A percentile compares a stretch with the other conserved stretches of the same genome.
Evolutionary conservation across 495 filamentous ascomycete genomes (phyloP).

Genomic region (Cryomyces antarcticus): DNA sequence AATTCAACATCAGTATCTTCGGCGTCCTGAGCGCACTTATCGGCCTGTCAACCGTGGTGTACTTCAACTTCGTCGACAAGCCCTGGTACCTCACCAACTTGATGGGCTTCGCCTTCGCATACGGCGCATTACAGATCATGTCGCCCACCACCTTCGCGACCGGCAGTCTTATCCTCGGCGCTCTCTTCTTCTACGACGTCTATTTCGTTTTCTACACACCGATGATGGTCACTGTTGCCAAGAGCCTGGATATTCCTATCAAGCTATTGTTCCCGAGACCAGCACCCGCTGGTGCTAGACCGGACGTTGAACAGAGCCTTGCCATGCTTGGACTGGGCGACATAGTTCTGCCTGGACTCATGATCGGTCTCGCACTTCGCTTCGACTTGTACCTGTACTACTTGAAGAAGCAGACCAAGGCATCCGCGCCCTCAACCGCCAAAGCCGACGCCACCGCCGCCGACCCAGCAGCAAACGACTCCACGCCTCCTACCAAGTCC

Average conservation of each 20-base stretch:
- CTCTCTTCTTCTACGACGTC: slow-evolving; percentile 86
- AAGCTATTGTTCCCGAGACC: slow-evolving; percentile 75
- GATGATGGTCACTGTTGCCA: slow-evolving; percentile 90
- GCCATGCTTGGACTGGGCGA: slow-evolving; percentile 89
- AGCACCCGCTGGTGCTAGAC: slow-evolving; percentile 18
- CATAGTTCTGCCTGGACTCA: slow-evolving; percentile 82
- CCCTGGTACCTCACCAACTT: slow-evolving; percentile 73
- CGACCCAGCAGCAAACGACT: slow-evolving; percentile 2
- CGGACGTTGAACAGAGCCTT: slow-evolving; percentile 22
- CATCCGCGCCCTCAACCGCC: background rate
- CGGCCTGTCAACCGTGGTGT: slow-evolving; percentile 34
- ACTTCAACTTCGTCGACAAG: slow-evolving; percentile 52
- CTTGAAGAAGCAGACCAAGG: slow-evolving; percentile 30
- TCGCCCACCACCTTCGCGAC: slow-evolving; percentile 81
- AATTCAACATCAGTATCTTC: slow-evolving; percentile 27
- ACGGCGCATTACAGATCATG: slow-evolving; percentile 59
- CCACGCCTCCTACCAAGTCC: slow-evolving; percentile 1
- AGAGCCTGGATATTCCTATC: slow-evolving; percentile 73
- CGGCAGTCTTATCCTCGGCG: slow-evolving; percentile 53
- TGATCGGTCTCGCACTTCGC: slow-evolving; percentile 69
- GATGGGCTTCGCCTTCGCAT: slow-evolving; percentile 70
- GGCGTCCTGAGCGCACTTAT: slow-evolving; percentile 39
- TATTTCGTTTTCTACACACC: slow-evolving; percentile 97
- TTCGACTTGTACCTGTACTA: slow-evolving; percentile 83
- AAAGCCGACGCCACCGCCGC: background rate